A percentile compares a stretch with the other conserved stretches of the same genome.
Evolutionary conservation across 202 grass and related monocot genomes (phyloP).

Genomic region (Digitaria exilis): DNA sequence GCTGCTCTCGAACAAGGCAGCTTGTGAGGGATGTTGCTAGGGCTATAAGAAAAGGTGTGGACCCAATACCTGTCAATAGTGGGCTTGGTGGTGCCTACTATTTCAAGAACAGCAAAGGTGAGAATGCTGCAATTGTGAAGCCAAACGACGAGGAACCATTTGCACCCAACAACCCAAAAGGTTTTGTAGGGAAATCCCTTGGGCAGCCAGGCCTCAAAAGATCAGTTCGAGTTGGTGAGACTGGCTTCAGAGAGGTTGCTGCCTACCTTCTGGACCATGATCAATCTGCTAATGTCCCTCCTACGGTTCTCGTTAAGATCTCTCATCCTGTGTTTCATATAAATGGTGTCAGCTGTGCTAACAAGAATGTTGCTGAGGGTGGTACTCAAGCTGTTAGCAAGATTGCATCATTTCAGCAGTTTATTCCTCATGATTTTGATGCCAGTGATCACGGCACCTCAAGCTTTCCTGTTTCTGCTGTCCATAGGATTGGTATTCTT

Average conservation of each 20-base stretch:
- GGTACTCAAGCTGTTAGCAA: constrained; percentile 59
- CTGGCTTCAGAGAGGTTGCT: constrained; percentile 86
- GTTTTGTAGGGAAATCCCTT: constrained; percentile 86
- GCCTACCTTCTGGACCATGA: constrained; percentile 87
- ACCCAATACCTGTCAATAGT: constrained; percentile 71
- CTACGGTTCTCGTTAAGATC: constrained; percentile 86
- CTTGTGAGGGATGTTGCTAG: constrained; percentile 88
- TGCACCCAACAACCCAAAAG: constrained; percentile 99
- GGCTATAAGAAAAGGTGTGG: constrained; percentile 80
- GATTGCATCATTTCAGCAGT: constrained; percentile 94
- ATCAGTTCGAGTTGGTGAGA: constrained; percentile 95
- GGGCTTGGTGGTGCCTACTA: constrained; percentile 98
- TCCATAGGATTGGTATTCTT: constrained; percentile 96
- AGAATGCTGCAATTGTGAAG: constrained; percentile 90
- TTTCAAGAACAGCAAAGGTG: constrained; percentile 79
- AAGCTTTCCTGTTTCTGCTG: constrained; percentile 81
- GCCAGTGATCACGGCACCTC: constrained; percentile 96
- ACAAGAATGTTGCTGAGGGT: constrained; percentile 34
- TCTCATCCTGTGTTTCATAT: constrained; percentile 88
- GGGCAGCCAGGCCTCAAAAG: constrained; percentile 95
- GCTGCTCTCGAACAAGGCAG: constrained; percentile 59
- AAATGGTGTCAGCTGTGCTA: constrained; percentile 51
- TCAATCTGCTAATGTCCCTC: constrained; percentile 95
- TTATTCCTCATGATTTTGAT: constrained; percentile 94
- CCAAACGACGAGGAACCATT: constrained; percentile 99